phyloP scores from a whole-genome alignment of 2,329 filamentous ascomycete species.

The Penicillium sp. region DNA sequence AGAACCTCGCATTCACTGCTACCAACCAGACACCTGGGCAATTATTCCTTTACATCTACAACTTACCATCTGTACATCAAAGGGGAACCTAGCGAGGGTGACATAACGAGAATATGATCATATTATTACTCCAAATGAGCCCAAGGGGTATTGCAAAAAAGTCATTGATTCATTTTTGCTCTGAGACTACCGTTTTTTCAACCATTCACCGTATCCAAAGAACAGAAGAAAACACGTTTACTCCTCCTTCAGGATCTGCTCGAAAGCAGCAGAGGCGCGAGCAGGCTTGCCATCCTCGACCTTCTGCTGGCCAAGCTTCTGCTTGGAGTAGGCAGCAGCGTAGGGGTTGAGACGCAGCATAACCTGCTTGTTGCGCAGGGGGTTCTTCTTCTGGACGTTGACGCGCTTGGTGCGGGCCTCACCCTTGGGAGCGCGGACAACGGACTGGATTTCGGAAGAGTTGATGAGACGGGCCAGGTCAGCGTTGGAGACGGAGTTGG shows the following conservation, averaged over 20 bases:
- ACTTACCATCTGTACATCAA: constrained; percentile 8
- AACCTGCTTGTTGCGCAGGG: constrained; percentile 97
- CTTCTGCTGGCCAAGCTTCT: constrained; percentile 72
- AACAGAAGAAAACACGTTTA: constrained; percentile 35
- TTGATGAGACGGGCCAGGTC: constrained; percentile 98
- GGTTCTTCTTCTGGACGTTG: constrained; percentile 99
- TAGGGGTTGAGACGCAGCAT: constrained; percentile 98
- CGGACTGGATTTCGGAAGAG: constrained; percentile 96
- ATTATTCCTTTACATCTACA: background rate
- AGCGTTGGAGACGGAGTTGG: constrained; percentile 86
- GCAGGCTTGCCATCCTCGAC: constrained; percentile 59
- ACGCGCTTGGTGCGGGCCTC: constrained; percentile 83
- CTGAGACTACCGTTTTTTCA: constrained; percentile 24
- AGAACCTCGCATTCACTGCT: background rate
- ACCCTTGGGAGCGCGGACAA: constrained; percentile 87
- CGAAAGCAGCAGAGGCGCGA: constrained; percentile 51
- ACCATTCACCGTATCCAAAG: constrained; percentile 21
- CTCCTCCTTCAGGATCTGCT: constrained; percentile 49
- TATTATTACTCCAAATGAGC: constrained; percentile 27
- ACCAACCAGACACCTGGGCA: background rate
- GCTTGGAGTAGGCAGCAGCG: constrained; percentile 81
- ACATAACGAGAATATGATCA: constrained; percentile 20
- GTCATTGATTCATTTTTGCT: constrained; percentile 30
- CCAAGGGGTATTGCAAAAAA: constrained; percentile 28
- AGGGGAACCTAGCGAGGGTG: background rate